Base-by-base conservation (phyloP, 805 yeast species). In the Yarrowia bubula region DNA sequence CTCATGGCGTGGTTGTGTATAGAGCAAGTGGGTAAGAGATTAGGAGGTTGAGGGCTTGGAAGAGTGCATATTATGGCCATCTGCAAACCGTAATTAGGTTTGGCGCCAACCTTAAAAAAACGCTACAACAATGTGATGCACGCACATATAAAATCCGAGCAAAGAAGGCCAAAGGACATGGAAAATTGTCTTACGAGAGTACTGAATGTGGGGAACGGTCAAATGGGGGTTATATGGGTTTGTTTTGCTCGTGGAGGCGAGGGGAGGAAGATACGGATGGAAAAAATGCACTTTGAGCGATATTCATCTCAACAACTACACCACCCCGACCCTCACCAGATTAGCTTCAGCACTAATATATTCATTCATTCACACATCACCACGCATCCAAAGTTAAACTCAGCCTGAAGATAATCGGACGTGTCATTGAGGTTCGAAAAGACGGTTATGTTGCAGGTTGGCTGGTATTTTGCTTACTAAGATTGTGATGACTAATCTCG, bases 21-120 rank as follows among this genome's bases (percentile, higher is more conserved):
- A 15, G 39, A 51, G 44, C 15, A 15, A 14, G 38, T 22, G 43
- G n/a, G 60, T 47, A 47, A 28, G 53, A 47, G 53, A 47, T 47
- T 47, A 47, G 35, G 51, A n/a, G 28, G 5, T 13, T 14, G 53
- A 9, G 31, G 28, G 39, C 31, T 35, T 32, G 39, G 17, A 32
- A 47, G 53, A 47, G 53, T 47, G 53, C 53, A 47, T 47, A 47
- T 33, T 47, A 32, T 47, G 53, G 53, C 53, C 53, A 47, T 47
- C 53, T 47, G 38, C 53, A 47, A 38, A 47, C 39, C n/a, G 39
- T 15, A 47, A 47, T 47, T 32, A 13, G 15, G 53, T 47, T 47
- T 38, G n/a, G 7, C n/a, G 7, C 15, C 39, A 47, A 47, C 53
- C 53, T 47, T 47, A 47, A 47, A 47, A 47, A 47, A 47, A 35